Conservation (phyloP, 2,329 filamentous ascomycete species). For the Diaporthe citri region DNA sequence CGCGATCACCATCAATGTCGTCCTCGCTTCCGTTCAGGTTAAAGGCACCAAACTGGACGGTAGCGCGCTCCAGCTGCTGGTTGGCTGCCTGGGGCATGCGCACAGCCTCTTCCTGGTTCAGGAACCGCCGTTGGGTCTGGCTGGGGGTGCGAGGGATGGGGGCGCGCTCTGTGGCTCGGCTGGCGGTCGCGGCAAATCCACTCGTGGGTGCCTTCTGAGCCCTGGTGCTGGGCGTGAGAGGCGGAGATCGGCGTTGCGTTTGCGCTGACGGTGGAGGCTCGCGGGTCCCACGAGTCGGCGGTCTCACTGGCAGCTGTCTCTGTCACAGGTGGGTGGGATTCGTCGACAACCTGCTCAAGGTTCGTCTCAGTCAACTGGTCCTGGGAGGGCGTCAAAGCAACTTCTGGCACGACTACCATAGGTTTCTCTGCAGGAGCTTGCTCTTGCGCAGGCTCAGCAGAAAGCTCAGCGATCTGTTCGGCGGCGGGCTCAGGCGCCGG, state of each 20-base stretch:
- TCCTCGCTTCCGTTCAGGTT: conserved; percentile 86
- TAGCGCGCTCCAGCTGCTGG: conserved; percentile 91
- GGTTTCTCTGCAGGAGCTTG: conserved; percentile 50
- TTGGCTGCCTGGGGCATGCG: conserved; percentile 89
- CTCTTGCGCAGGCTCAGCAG: conserved; percentile 46
- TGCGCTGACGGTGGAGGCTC: conserved; percentile 68
- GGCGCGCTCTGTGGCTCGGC: conserved; percentile 78
- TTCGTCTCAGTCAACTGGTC: conserved; percentile 92
- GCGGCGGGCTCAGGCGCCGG: conserved; percentile 54
- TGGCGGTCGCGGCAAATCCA: conserved; percentile 83
- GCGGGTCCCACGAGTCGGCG: conserved; percentile 86
- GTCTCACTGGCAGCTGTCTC: conserved; percentile 90
- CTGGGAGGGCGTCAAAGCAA: conserved; percentile 76
- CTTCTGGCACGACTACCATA: conserved; percentile 62
- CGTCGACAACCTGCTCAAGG: conserved; percentile 89
- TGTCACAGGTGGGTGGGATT: conserved; percentile 80
- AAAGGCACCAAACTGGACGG: conserved; percentile 97
- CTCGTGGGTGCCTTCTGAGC: conserved; percentile 72
- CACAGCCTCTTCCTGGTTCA: conserved; percentile 97
- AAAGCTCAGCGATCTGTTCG: conserved; percentile 51
- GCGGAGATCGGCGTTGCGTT: conserved; percentile 76
- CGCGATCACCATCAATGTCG: conserved; percentile 93
- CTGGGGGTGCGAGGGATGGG: conserved; percentile 76
- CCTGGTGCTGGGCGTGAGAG: conserved; percentile 71
- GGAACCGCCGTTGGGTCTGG: conserved; percentile 81